Evolutionary conservation across 345 rosid species (phyloP).

Genomic region (Eucalyptus urophylla): DNA sequence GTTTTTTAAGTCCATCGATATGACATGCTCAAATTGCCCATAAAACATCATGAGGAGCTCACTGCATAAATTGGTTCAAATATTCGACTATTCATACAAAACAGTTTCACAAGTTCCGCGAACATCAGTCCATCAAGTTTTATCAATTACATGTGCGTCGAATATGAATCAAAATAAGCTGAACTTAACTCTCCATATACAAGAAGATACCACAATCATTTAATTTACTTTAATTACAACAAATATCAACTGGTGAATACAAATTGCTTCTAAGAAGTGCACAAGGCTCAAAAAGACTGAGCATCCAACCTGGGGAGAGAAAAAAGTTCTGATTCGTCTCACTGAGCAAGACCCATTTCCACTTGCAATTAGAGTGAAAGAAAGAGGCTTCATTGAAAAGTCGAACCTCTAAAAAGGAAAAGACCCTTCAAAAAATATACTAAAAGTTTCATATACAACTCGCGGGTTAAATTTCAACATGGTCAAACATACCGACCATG

Average conservation of each 20-base stretch:
- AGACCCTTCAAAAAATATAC: not conserved
- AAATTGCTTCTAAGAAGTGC: not conserved
- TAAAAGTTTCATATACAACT: not conserved
- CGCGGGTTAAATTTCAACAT: not conserved
- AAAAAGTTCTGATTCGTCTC: not conserved
- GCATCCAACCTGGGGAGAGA: not conserved
- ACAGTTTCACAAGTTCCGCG: not conserved
- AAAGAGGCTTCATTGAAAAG: not conserved
- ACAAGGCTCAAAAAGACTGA: not conserved
- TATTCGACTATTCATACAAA: not conserved
- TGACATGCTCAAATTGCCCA: not conserved
- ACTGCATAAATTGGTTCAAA: not conserved
- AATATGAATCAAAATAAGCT: not conserved
- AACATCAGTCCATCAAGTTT: not conserved
- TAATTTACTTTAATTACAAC: not conserved
- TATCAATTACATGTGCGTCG: not conserved
- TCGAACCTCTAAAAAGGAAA: not conserved
- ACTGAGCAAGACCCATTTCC: not conserved
- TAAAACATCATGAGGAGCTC: not conserved
- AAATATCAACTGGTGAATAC: not conserved
- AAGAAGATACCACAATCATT: not conserved
- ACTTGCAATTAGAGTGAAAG: not conserved
- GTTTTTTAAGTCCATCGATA: not conserved
- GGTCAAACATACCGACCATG: not conserved
- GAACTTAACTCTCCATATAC: not conserved